Percentiles rank a stretch among this genome's conserved stretches.
These are phyloP conservation scores for Solanum corneliomulleri DNA, from an alignment of 257 asterid species.

Conservation along the genomic window DNA sequence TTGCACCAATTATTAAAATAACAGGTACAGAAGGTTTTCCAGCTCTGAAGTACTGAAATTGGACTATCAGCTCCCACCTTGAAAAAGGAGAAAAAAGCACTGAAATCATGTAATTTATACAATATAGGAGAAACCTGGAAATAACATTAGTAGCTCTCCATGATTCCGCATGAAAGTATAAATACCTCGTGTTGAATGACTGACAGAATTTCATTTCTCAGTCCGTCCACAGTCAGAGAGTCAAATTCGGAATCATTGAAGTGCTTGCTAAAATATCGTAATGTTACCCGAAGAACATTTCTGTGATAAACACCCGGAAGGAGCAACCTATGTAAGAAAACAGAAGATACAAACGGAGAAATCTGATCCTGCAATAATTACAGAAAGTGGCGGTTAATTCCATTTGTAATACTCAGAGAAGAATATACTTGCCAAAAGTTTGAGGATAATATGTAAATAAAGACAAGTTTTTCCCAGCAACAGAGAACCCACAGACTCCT, in stretches of 20 bases:
- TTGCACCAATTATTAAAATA: conserved; percentile 67
- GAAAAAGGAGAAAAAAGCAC: neutral
- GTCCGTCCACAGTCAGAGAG: conserved; percentile 64
- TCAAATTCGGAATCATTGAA: conserved; percentile 71
- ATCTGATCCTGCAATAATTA: conserved; percentile 69
- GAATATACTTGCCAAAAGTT: neutral
- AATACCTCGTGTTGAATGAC: conserved; percentile 70
- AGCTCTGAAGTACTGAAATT: conserved; percentile 52
- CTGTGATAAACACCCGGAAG: conserved; percentile 72
- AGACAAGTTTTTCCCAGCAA: neutral
- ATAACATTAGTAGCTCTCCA: neutral
- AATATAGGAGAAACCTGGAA: neutral
- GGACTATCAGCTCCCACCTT: conserved; percentile 38
- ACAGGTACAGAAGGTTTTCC: conserved; percentile 59
- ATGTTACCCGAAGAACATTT: conserved; percentile 61
- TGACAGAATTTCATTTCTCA: conserved; percentile 73
- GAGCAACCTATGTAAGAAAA: conserved; percentile 73
- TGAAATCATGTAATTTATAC: neutral
- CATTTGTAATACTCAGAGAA: neutral
- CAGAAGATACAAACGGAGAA: conserved; percentile 62
- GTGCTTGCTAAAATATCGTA: conserved; percentile 60
- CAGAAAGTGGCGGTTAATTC: neutral
- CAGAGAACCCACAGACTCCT: neutral
- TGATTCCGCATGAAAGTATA: neutral
- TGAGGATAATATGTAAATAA: neutral